Evolutionary conservation across 192 early-diverging fungal species (phyloP), one percentile per base, ranked within the genome.

Genomic region (Entomortierella parvispora): DNA sequence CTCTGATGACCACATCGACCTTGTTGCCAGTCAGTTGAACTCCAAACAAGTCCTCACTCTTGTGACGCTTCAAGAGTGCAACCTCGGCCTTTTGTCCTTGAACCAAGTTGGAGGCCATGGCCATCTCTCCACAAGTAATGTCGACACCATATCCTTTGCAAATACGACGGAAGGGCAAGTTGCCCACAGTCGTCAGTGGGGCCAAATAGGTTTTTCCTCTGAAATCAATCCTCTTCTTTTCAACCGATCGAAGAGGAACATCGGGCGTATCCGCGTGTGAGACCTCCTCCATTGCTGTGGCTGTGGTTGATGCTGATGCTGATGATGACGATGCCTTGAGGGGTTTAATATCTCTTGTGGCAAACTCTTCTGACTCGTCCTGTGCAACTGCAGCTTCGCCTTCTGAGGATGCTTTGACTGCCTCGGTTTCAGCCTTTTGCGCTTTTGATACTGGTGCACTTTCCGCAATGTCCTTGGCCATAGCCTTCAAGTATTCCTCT

Each of bases 91-190:
- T 81, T 60, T 91, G 86, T 10, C 92, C 92, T 40, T 89, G 85
- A 8, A 94, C 65, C 20, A 93, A 65, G 58, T 92, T 92, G 29
- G 59, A 42, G 3, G 90, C 92, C 69, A 90, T 77, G 0, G 93
- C 93, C 97, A 98, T 98, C 80, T 98, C 97, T 37, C 93, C 94
- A 68, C 96, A 98, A 5, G 97, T 99, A 42, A 99, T 93, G 74
- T 97, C 97, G 7, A 93, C 96, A 43, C 97, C 97, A 69, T 92
- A 96, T 12, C 80, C 88, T 80, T 97, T 97, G 81, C 95, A 97
- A 26, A 97, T 86, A 18, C 96, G 90, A 12, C 97, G 88, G 86
- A 99, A 99, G 31, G 97, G 97, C 51, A 99, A 80, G 81, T 99
- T 98, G 40, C 97, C 97, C 26, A 99, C 96, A 2, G 97, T 99